phyloP scores from a whole-genome alignment of 177 flowering plant species.

The Vitis hybrid region DNA sequence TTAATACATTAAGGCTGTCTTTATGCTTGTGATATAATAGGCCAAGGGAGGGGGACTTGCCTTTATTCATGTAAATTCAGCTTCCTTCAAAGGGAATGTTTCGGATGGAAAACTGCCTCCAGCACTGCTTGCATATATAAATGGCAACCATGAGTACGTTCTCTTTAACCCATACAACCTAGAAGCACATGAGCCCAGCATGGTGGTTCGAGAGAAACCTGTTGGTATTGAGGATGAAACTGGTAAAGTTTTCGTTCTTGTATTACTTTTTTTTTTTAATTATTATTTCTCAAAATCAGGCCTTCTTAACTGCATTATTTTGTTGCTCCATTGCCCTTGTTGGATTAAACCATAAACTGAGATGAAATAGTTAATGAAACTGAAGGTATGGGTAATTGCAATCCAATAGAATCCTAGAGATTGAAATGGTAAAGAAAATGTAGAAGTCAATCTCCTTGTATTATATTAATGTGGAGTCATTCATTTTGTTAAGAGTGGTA shows the following conservation, averaged over 20 bases:
- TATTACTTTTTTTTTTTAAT: neutral
- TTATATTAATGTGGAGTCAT: too few relatives aligned
- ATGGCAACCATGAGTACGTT: conserved; percentile 78
- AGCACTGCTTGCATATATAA: conserved; percentile 58
- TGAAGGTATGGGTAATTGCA: too few relatives aligned
- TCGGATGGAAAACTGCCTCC: conserved; percentile 28
- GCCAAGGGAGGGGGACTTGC: conserved; percentile 78
- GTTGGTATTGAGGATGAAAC: conserved; percentile 38
- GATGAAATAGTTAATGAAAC: too few relatives aligned
- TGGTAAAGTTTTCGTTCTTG: conserved; percentile 31
- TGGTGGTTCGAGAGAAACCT: conserved; percentile 15
- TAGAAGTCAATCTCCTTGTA: too few relatives aligned
- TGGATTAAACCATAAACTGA: too few relatives aligned
- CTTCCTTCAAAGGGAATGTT: conserved; percentile 19
- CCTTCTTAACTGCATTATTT: neutral
- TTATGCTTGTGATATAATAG: conserved; percentile 31
- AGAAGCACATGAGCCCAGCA: conserved; percentile 23
- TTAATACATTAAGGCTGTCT: neutral
- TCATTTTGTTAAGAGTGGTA: too few relatives aligned
- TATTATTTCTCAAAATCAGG: neutral
- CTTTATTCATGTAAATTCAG: conserved; percentile 40
- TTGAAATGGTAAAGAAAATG: too few relatives aligned
- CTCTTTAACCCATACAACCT: conserved; percentile 63
- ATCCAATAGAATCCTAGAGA: too few relatives aligned
- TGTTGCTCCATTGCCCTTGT: neutral